phyloP scores from a whole-genome alignment of 345 rosid species.

The Moricandia arvensis region DNA sequence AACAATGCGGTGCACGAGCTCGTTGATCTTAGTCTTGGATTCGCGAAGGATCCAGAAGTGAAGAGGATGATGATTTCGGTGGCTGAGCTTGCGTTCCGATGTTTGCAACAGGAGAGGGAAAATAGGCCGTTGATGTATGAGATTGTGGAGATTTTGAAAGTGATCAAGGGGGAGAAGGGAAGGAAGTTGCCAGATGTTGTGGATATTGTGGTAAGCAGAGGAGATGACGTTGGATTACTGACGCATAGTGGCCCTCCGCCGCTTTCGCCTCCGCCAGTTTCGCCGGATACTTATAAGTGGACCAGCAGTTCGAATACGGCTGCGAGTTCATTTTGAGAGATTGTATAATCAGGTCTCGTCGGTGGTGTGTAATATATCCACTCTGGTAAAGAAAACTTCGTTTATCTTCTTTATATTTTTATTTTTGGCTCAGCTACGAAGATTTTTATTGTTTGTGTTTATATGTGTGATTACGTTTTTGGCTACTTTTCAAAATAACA shows the following conservation, averaged over 20 bases:
- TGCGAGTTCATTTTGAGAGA: conserved; percentile 20
- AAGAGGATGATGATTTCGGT: conserved; percentile 48
- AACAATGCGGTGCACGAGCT: conserved; percentile 61
- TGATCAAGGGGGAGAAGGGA: conserved; percentile 40
- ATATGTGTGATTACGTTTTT: too few relatives aligned
- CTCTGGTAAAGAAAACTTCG: neutral
- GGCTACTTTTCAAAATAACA: too few relatives aligned
- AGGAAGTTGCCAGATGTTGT: conserved; percentile 41
- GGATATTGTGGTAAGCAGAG: conserved; percentile 32
- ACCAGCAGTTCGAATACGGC: conserved; percentile 46
- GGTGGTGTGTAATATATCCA: neutral
- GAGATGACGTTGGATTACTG: conserved; percentile 55
- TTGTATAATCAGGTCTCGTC: neutral
- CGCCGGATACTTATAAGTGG: conserved; percentile 56
- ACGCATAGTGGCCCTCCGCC: conserved; percentile 51
- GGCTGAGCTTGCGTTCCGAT: conserved; percentile 71
- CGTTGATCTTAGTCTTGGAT: conserved; percentile 66
- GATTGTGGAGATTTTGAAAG: conserved; percentile 50
- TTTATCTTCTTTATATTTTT: too few relatives aligned
- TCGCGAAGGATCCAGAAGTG: conserved; percentile 44
- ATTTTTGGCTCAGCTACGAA: too few relatives aligned
- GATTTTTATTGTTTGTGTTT: too few relatives aligned
- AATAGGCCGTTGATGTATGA: conserved; percentile 78
- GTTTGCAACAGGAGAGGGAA: conserved; percentile 77
- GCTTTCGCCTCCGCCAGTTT: conserved; percentile 52